Percentiles rank a stretch among this genome's conserved stretches.
Evolutionary conservation across 805 yeast species (phyloP).

Genomic region (Candida awuae): DNA sequence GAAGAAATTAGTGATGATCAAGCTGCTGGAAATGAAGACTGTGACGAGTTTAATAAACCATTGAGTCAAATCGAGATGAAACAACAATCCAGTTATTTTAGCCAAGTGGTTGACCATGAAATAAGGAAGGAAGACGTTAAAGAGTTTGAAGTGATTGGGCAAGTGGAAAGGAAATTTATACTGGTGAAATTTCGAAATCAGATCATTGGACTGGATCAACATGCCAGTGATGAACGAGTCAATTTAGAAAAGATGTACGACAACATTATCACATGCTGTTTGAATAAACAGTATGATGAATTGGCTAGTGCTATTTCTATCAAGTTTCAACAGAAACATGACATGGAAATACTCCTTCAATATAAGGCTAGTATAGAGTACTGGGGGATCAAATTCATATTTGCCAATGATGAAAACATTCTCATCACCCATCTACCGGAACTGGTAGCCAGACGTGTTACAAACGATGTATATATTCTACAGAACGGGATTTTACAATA

Average conservation of each 20-base stretch:
- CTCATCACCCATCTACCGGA: constrained; percentile 38
- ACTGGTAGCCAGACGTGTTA: constrained; percentile 25
- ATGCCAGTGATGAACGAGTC: constrained; percentile 77
- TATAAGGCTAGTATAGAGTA: constrained; percentile 23
- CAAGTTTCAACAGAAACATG: constrained; percentile 22
- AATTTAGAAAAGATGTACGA: constrained; percentile 45
- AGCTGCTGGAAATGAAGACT: too few relatives aligned
- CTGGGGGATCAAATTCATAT: constrained; percentile 38
- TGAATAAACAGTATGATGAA: not conserved
- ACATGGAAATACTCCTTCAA: constrained; percentile 27
- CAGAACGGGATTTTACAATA: constrained; percentile 35
- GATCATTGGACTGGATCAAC: constrained; percentile 58
- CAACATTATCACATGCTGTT: constrained; percentile 26
- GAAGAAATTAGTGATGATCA: not conserved
- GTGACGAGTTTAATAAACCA: constrained; percentile 1
- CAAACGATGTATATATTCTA: constrained; percentile 13
- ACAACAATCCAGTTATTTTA: constrained; percentile 8
- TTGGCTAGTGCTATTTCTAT: constrained; percentile 16
- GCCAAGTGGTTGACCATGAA: not conserved
- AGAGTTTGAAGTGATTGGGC: constrained; percentile 37
- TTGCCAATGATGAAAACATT: not conserved
- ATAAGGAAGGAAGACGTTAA: constrained; percentile 17
- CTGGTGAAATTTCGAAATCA: constrained; percentile 28
- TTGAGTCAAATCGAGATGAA: constrained; percentile 3
- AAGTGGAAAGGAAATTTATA: constrained; percentile 59